Percentiles rank a stretch among this genome's conserved stretches.
phyloP scores from a whole-genome alignment of 768 basidiomycete species.

The Collybia sp. region DNA sequence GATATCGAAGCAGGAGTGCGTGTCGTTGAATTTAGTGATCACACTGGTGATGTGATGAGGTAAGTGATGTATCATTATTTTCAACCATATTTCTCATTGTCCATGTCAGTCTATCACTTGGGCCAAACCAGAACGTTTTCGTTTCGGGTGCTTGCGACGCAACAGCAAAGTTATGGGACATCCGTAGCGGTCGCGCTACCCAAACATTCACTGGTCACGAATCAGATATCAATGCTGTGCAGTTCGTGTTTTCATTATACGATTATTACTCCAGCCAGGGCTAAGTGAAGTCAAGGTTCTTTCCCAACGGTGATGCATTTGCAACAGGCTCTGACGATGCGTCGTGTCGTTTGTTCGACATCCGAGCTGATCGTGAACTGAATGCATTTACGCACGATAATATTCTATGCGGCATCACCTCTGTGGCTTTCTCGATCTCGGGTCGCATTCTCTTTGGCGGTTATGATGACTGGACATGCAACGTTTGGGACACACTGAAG shows the following conservation, averaged over 20 bases:
- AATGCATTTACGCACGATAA: slow-evolving; percentile 98
- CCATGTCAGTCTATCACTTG: slow-evolving; percentile 76
- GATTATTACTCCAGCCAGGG: slow-evolving; percentile 3
- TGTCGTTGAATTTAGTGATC: slow-evolving; percentile 98
- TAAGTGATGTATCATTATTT: slow-evolving; percentile 28
- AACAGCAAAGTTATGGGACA: slow-evolving; percentile 98
- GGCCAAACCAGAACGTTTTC: slow-evolving; percentile 89
- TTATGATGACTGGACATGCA: slow-evolving; percentile 99
- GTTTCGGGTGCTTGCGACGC: slow-evolving; percentile 99
- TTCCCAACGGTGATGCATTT: slow-evolving; percentile 99
- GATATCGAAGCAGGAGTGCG: slow-evolving; percentile 97
- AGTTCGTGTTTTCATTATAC: slow-evolving; percentile 51
- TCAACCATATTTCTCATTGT: slow-evolving; percentile 9
- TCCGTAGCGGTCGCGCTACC: slow-evolving; percentile 93
- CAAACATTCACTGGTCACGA: slow-evolving; percentile 99
- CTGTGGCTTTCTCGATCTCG: slow-evolving; percentile 97
- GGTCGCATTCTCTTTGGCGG: slow-evolving; percentile 97
- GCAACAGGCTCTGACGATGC: slow-evolving; percentile 99
- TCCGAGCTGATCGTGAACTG: slow-evolving; percentile 94
- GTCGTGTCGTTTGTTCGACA: slow-evolving; percentile 96
- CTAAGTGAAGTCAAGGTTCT: slow-evolving; percentile 63
- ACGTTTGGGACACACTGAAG: slow-evolving; percentile 99
- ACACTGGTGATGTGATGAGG: slow-evolving; percentile 99
- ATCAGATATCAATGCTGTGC: slow-evolving; percentile 98
- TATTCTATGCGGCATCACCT: slow-evolving; percentile 97